phyloP scores from a whole-genome alignment of 768 basidiomycete genomes.

The Lactarius deliciosus region DNA sequence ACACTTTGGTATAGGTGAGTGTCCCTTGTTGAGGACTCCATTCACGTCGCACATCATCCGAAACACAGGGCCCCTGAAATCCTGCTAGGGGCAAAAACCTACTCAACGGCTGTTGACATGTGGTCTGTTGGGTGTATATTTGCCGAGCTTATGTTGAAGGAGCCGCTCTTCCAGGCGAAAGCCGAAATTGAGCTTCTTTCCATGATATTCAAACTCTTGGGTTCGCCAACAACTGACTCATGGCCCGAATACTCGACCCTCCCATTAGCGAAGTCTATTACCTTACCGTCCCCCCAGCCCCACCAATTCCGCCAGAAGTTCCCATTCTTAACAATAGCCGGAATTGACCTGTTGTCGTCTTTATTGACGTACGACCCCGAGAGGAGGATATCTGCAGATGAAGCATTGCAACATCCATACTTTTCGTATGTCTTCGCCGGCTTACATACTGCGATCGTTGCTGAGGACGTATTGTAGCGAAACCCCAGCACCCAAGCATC shows the following conservation, averaged over 20 bases:
- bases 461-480: constrained; percentile 52
- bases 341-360: constrained; percentile 79
- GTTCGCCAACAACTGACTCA: constrained; percentile 80
- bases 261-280: constrained; percentile 79
- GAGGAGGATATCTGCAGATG: constrained; percentile 81
- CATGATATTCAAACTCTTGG: constrained; percentile 94
- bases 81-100: constrained; percentile 86
- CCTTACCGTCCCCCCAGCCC: constrained; percentile 70
- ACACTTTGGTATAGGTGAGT: constrained; percentile 97
- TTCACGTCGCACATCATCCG: constrained; percentile 10
- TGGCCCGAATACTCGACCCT: constrained; percentile 86
- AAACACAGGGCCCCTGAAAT: constrained; percentile 85
- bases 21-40: constrained; percentile 13
- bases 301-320: constrained; percentile 84
- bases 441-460: neutral
- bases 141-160: constrained; percentile 90
- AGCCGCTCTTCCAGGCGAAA: constrained; percentile 97
- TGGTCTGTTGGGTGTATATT: constrained; percentile 99
- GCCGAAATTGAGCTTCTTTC: constrained; percentile 89
- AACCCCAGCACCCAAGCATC: constrained; percentile 93
- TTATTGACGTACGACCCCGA: constrained; percentile 89
- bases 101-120: constrained; percentile 95
- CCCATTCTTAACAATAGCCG: constrained; percentile 76
- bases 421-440: constrained; percentile 62
- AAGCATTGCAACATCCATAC: constrained; percentile 88